Evolutionary conservation across 768 basidiomycete genomes (phyloP).

Genomic region (Termitomyces sp.): DNA sequence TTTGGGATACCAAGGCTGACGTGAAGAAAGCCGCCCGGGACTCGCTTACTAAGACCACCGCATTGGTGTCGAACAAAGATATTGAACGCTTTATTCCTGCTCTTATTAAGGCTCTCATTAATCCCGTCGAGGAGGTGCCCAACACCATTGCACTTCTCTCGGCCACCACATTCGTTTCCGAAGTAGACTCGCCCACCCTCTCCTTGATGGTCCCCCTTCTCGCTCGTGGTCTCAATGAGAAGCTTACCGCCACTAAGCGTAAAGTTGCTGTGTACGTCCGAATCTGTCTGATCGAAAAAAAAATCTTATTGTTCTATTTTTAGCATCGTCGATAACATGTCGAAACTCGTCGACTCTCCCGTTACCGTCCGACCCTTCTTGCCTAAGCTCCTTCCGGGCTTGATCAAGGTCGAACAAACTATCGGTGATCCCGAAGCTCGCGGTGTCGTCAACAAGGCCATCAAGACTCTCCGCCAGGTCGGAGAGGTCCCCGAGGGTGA

Average conservation of each 20-base stretch:
- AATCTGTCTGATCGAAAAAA: constrained; percentile 13
- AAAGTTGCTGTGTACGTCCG: constrained; percentile 91
- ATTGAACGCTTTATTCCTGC: constrained; percentile 96
- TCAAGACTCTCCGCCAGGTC: constrained; percentile 92
- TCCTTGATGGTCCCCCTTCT: constrained; percentile 97
- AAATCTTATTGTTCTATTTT: constrained; percentile 13
- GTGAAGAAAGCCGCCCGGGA: constrained; percentile 98
- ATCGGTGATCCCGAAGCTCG: constrained; percentile 99
- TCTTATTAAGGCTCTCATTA: constrained; percentile 95
- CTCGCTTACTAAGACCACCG: constrained; percentile 91
- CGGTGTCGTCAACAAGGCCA: constrained; percentile 85
- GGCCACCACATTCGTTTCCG: constrained; percentile 99
- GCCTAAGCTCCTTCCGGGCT: constrained; percentile 90
- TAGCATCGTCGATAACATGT: constrained; percentile 97
- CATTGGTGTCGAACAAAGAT: constrained; percentile 97
- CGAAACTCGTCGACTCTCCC: constrained; percentile 94
- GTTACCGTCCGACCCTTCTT: constrained; percentile 96
- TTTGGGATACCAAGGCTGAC: constrained; percentile 98
- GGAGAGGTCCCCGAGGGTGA: constrained; percentile 89
- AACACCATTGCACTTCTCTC: constrained; percentile 93
- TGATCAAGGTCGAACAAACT: constrained; percentile 91
- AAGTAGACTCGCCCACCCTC: constrained; percentile 95
- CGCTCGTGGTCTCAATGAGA: constrained; percentile 90
- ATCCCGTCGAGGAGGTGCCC: constrained; percentile 99
- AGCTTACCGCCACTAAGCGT: constrained; percentile 93